phyloP scores from a whole-genome alignment of 345 rosid species.

The Rubroshorea leprosula region DNA sequence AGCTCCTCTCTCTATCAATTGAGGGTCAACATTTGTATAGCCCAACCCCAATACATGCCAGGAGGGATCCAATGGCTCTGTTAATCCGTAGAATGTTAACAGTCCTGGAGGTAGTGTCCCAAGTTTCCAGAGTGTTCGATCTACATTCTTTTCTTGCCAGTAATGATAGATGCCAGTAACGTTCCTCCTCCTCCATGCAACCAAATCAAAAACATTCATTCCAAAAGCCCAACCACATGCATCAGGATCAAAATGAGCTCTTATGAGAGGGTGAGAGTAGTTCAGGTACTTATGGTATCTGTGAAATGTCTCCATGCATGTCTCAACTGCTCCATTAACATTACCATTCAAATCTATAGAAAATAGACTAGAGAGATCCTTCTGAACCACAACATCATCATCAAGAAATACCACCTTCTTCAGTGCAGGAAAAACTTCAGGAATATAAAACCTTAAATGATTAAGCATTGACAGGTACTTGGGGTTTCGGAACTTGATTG shows the following conservation, averaged over 20 bases:
- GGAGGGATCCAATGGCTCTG: constrained; percentile 65
- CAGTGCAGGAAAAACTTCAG: constrained; percentile 79
- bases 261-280: constrained; percentile 83
- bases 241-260: constrained; percentile 87
- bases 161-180: constrained; percentile 86
- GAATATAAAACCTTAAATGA: constrained; percentile 85
- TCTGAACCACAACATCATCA: constrained; percentile 80
- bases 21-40: constrained; percentile 72
- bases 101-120: constrained; percentile 93
- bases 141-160: constrained; percentile 89
- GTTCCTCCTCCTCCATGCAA: constrained; percentile 84
- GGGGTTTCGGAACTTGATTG: constrained; percentile 88
- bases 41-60: constrained; percentile 97
- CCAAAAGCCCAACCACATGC: constrained; percentile 99
- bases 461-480: constrained; percentile 89
- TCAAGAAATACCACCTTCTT: constrained; percentile 84
- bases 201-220: constrained; percentile 85
- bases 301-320: constrained; percentile 96
- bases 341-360: constrained; percentile 62
- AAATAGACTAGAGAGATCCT: constrained; percentile 65
- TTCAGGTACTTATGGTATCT: constrained; percentile 79
- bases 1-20: constrained; percentile 78
- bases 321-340: constrained; percentile 96
- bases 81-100: constrained; percentile 80
- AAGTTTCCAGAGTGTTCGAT: constrained; percentile 85